Evolutionary conservation across 805 yeast genomes (phyloP).

Genomic region (Saturnispora galanensis): DNA sequence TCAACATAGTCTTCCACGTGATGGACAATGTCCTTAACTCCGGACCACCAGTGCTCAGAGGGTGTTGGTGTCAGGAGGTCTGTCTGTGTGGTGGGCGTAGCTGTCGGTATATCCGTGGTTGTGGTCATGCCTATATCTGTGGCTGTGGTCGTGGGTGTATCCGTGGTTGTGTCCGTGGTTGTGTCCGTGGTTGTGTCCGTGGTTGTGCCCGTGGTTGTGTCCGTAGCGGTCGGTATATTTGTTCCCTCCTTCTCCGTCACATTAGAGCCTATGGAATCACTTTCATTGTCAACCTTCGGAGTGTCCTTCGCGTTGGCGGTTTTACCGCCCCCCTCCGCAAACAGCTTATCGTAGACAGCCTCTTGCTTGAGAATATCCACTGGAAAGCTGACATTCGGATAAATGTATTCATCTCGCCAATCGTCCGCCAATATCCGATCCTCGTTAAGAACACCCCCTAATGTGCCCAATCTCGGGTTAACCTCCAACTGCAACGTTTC

Average conservation of each 20-base stretch:
- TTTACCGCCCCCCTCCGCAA: background rate
- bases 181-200: too few species aligned
- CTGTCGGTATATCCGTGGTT: background rate
- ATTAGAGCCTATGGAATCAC: too few species aligned
- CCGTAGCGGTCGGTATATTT: too few species aligned
- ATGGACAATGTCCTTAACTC: background rate
- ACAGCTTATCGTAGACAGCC: constrained; percentile 40
- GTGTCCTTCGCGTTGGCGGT: constrained; percentile 8
- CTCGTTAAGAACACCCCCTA: constrained; percentile 19
- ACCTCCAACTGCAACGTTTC: constrained; percentile 47
- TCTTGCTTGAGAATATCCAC: constrained; percentile 32
- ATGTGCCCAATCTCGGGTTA: constrained; percentile 51
- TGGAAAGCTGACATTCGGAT: constrained; percentile 42
- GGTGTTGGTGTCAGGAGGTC: background rate
- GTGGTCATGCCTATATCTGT: too few species aligned
- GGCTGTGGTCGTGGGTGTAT: too few species aligned
- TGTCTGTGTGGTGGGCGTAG: background rate
- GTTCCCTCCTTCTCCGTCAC: too few species aligned
- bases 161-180: too few species aligned
- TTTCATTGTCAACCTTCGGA: too few species aligned
- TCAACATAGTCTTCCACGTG: constrained; percentile 4
- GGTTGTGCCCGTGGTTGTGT: too few species aligned
- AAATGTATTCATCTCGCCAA: constrained; percentile 39
- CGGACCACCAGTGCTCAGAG: constrained; percentile 1
- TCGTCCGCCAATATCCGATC: constrained; percentile 27